Conservation (phyloP, 1,284 basidiomycete species). For the Ganoderma multipileum region DNA sequence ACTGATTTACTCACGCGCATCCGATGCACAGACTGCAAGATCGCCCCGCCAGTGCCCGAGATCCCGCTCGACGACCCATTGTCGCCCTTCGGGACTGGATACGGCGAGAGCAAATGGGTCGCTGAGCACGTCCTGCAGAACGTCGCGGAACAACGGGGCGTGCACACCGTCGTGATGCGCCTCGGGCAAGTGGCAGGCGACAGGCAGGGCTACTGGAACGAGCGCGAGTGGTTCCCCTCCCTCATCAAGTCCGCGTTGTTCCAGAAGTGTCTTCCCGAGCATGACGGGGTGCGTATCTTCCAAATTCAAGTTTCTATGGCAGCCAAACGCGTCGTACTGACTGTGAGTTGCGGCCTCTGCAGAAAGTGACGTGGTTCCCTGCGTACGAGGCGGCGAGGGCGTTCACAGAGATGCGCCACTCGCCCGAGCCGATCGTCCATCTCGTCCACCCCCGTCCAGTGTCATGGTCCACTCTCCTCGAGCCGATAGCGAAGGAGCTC, state of each 20-base stretch:
- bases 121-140: conserved; percentile 41
- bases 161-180: conserved; percentile 44
- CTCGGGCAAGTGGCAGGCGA: conserved; percentile 52
- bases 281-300: conserved; percentile 22
- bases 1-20: not conserved
- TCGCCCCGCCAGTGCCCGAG: conserved; percentile 23
- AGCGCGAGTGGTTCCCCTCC: conserved; percentile 52
- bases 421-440: conserved; percentile 33
- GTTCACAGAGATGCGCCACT: conserved; percentile 33
- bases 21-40: conserved; percentile 20
- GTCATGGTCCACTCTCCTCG: conserved; percentile 30
- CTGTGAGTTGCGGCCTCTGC: not conserved
- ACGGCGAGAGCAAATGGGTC: conserved; percentile 50
- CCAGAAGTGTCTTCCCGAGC: conserved; percentile 38
- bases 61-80: conserved; percentile 29
- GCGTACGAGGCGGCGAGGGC: conserved; percentile 34
- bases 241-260: conserved; percentile 44
- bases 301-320: not conserved
- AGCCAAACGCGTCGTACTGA: not conserved
- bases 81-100: conserved; percentile 44
- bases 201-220: conserved; percentile 50
- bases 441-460: conserved; percentile 39
- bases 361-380: conserved; percentile 38
- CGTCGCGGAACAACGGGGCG: conserved; percentile 27
- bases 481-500: conserved; percentile 30